phyloP scores from a whole-genome alignment of 768 basidiomycete species.

The Tephrocybe sp. region DNA sequence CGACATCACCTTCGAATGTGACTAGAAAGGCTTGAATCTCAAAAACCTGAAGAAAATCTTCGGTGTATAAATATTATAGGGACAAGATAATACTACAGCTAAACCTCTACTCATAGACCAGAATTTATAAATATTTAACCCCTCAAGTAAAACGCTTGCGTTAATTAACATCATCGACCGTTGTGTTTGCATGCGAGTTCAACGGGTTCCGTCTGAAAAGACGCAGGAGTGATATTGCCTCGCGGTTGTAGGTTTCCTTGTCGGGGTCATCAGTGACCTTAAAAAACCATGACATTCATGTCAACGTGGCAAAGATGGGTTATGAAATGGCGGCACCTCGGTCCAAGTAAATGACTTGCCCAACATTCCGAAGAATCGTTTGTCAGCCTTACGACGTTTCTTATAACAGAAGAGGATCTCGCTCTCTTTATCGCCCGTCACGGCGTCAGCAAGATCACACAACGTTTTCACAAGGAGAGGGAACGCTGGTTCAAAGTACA shows the following conservation, averaged over 20 bases:
- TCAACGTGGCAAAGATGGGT: neutral
- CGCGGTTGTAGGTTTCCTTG: conserved; percentile 12
- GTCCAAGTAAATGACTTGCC: conserved; percentile 14
- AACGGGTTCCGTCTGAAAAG: conserved; percentile 9
- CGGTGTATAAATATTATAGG: neutral
- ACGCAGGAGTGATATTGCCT: conserved; percentile 15
- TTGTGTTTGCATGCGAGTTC: neutral
- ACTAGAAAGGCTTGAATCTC: neutral
- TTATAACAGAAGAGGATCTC: conserved; percentile 92
- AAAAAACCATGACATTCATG: neutral
- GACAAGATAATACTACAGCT: neutral
- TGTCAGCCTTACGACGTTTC: conserved; percentile 71
- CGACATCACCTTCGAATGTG: no score
- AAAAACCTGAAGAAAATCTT: neutral
- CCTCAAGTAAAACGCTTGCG: neutral
- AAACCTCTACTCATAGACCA: neutral
- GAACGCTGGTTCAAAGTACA: conserved; percentile 94
- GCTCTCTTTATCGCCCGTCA: conserved; percentile 30
- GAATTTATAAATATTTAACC: neutral
- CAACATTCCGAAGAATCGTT: conserved; percentile 15
- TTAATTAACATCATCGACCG: neutral
- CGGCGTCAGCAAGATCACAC: conserved; percentile 48
- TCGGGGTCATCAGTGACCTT: conserved; percentile 16
- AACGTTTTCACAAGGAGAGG: conserved; percentile 83
- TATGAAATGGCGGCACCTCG: conserved; percentile 6